Base-by-base conservation (phyloP, 2,329 filamentous ascomycete genomes). In the Delphinella strobiligena region DNA sequence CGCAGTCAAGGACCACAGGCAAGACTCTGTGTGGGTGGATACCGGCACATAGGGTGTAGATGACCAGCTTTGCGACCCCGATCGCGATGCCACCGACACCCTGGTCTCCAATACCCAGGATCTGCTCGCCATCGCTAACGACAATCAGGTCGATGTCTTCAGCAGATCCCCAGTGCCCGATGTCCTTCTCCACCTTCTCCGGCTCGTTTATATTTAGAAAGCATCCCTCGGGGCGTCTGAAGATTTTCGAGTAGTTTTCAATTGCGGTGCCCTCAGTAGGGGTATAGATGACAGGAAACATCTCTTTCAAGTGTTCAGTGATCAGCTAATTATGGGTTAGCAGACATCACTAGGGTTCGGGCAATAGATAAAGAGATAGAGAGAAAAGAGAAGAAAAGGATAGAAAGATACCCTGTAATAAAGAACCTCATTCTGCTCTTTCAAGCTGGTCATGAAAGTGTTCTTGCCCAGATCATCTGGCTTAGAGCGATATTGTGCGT, bases 221-320 rank as follows among this genome's bases (percentile, higher is more conserved):
- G 50, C 83, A 86, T 0, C 87, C 87, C 48, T 89, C 81, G 0
- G 86, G 83, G 14, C 74, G 68, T 9, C 87, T 67, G 52, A 93
- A 93, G 0, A 91, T 58, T 0, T 78, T 65, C 0, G 84, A 91
- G 54, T 84, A 93, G 47, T 88, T 82, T 48, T 84, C 75, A 37
- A 93, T 93, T 0, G 87, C 87, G 31, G 93, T 84, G 7, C 83
- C 85, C 61, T 93, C 86, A 0, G 87, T 93, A 0, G 87, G 87
- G 0, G 87, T 93, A 54, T 93, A 94, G 19, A 93, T 83, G n/a
- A 93, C 67, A 31, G 80, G 77, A 53, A 93, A 88, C 82, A 93
- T 91, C 54, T 93, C 85, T 47, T 82, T 78, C 15, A 93, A 62
- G 51, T 93, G 80, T 4, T 82, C 75, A 54, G 83, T 72, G 5